Conservation (phyloP, 2,329 filamentous ascomycete genomes). For the Cryphonectria nitschkei region DNA sequence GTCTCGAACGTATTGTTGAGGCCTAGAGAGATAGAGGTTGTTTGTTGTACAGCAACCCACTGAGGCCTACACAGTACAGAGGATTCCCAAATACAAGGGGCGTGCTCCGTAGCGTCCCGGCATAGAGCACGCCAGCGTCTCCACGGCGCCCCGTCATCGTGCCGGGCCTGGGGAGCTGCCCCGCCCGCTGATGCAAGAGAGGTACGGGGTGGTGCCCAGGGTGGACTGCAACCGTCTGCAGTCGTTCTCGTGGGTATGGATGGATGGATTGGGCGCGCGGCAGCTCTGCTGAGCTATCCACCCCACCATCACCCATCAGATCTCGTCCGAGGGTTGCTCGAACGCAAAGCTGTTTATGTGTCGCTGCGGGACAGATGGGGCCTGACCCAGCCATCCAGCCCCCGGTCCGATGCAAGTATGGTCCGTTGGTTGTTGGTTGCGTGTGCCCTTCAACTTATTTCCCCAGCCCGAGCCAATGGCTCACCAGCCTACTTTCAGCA, state of each 20-base stretch:
- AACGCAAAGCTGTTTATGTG: neutral
- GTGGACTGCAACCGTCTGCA: slow-evolving; percentile 2
- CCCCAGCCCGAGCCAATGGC: slow-evolving; percentile 2
- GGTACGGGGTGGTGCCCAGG: slow-evolving; percentile 1
- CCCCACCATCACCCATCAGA: slow-evolving; percentile 1
- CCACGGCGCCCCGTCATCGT: neutral
- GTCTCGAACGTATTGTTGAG: neutral
- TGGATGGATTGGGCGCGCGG: neutral
- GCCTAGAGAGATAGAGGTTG: neutral
- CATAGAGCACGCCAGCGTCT: slow-evolving; percentile 11
- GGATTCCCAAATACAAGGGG: neutral
- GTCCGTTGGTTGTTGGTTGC: neutral
- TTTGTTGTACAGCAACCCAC: neutral
- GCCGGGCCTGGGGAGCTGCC: slow-evolving; percentile 5
- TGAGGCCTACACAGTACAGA: neutral
- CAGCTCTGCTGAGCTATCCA: neutral
- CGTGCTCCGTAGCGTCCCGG: neutral
- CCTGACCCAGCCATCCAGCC: neutral
- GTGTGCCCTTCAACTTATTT: neutral
- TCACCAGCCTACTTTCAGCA: neutral
- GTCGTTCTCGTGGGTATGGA: slow-evolving; percentile 5
- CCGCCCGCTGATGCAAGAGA: slow-evolving; percentile 14
- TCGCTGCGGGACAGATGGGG: neutral
- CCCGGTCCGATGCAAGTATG: neutral
- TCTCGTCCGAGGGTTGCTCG: neutral